Percentiles rank a stretch among this genome's conserved stretches.
Conservation (phyloP, 140 eudicot species). For the Stevia rebaudiana region DNA sequence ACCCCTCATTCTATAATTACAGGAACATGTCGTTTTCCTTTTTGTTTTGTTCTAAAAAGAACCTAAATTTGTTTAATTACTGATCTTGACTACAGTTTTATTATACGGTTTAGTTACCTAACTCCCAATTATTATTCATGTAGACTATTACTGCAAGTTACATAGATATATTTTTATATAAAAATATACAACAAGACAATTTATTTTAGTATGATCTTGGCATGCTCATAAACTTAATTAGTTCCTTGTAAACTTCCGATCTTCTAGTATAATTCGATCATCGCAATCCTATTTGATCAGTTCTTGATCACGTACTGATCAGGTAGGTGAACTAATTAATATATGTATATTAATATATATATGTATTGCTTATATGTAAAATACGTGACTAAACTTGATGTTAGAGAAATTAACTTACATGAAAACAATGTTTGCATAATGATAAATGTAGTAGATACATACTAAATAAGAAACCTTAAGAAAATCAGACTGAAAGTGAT, state of each 20-base stretch:
- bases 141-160: neutral
- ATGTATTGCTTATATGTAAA: neutral
- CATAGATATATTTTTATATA: neutral
- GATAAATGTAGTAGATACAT: too few species aligned
- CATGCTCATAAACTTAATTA: conserved; percentile 7
- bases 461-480: conserved; percentile 13
- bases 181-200: neutral
- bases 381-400: neutral
- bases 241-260: conserved; percentile 2
- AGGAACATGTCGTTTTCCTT: neutral
- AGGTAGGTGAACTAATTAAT: neutral
- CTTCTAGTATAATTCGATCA: conserved; percentile 1
- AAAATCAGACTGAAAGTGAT: conserved; percentile 36
- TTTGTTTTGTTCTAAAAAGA: neutral
- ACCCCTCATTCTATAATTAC: neutral
- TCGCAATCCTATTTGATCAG: neutral
- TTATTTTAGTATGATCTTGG: conserved; percentile 17
- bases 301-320: neutral
- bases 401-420: conserved; percentile 19
- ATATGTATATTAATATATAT: neutral
- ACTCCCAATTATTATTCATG: neutral
- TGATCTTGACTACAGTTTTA: neutral
- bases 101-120: neutral
- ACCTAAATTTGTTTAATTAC: neutral
- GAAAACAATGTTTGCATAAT: conserved; percentile 29